These are phyloP conservation scores for Crucibulum laeve DNA, from an alignment of 768 basidiomycete species.

Conservation along the genomic window DNA sequence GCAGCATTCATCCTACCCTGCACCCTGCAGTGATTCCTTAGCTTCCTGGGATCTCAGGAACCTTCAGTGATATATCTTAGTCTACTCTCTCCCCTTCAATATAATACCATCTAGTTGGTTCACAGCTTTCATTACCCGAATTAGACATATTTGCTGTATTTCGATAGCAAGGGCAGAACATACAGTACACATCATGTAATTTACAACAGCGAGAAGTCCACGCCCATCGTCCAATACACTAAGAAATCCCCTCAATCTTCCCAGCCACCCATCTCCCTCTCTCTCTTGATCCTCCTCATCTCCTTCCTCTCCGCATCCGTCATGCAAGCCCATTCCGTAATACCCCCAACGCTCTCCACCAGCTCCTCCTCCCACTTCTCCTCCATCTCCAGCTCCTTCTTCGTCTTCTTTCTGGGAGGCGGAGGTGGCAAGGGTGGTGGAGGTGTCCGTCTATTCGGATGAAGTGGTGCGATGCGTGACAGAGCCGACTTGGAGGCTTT, in stretches of 20 bases:
- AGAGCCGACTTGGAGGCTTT: slow-evolving; percentile 63
- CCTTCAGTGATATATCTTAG: too few species aligned
- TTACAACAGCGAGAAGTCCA: neutral
- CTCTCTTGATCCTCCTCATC: slow-evolving; percentile 57
- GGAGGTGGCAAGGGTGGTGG: slow-evolving; percentile 70
- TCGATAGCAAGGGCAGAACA: too few species aligned
- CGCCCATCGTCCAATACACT: neutral
- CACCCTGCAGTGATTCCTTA: too few species aligned
- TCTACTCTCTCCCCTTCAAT: too few species aligned
- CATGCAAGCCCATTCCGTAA: slow-evolving; percentile 49
- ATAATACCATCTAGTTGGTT: too few species aligned
- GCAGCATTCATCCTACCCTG: too few species aligned
- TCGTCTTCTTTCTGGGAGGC: slow-evolving; percentile 72
- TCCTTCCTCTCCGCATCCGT: slow-evolving; percentile 46
- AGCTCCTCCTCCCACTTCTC: slow-evolving; percentile 81
- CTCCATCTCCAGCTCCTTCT: slow-evolving; percentile 72
- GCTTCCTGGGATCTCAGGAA: too few species aligned
- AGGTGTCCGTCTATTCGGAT: slow-evolving; percentile 68
- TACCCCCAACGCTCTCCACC: slow-evolving; percentile 67
- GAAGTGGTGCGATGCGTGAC: slow-evolving; percentile 70
- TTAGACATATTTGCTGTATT: too few species aligned
- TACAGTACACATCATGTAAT: neutral
- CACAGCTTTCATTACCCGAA: too few species aligned
- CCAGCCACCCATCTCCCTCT: slow-evolving; percentile 57
- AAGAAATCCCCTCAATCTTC: slow-evolving; percentile 32